A percentile compares a stretch with the other conserved stretches of the same genome.
phyloP scores from a whole-genome alignment of 2,329 filamentous ascomycete genomes.

The Myriosclerotinia scirpicola region DNA sequence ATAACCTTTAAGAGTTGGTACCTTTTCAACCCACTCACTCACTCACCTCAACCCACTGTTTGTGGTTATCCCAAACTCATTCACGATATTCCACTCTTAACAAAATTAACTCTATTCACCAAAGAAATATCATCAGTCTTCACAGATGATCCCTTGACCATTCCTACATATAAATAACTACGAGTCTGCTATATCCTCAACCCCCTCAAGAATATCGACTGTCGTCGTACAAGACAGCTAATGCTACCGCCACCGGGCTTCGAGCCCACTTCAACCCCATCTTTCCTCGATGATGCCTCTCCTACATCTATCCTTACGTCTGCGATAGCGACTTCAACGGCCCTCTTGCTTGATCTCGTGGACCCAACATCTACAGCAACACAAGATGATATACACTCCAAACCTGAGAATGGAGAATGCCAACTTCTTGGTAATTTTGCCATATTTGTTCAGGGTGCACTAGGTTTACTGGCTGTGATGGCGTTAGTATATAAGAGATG shows the following conservation, averaged over 20 bases:
- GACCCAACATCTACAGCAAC: constrained; percentile 37
- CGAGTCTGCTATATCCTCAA: background rate
- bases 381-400: constrained; percentile 7
- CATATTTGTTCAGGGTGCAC: constrained; percentile 81
- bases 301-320: constrained; percentile 31
- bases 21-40: no score
- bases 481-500: constrained; percentile 92
- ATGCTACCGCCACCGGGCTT: constrained; percentile 40
- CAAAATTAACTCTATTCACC: background rate
- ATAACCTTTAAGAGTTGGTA: no score
- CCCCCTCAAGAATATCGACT: background rate
- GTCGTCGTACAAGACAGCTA: constrained; percentile 21
- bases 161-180: background rate
- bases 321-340: constrained; percentile 33
- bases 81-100: constrained; percentile 2
- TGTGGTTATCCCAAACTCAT: background rate
- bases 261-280: constrained; percentile 32
- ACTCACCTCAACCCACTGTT: background rate
- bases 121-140: background rate
- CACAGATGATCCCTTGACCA: background rate
- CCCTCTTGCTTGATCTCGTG: constrained; percentile 39
- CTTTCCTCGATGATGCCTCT: constrained; percentile 31
- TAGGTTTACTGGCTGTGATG: constrained; percentile 79
- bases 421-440: constrained; percentile 87
- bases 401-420: constrained; percentile 67